Conservation (phyloP, 1,284 basidiomycete genomes). For the Cutaneotrichosporon spelunceum region DNA sequence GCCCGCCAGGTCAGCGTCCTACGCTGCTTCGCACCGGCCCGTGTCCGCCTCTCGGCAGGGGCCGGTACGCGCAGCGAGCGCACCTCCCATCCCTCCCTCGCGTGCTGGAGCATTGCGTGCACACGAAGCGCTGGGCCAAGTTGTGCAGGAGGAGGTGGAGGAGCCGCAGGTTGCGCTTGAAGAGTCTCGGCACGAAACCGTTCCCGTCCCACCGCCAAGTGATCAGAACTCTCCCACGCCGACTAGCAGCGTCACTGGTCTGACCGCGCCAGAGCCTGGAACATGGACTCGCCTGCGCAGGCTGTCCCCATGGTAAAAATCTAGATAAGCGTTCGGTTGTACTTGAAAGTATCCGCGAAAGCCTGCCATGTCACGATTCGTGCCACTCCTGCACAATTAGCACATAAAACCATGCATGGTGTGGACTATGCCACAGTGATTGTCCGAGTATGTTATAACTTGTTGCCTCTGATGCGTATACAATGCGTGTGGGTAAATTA, state of each 20-base stretch:
- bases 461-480: not conserved
- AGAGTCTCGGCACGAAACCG: not conserved
- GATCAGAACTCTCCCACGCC: not conserved
- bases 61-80: not conserved
- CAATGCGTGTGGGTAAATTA: not conserved
- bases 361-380: not conserved
- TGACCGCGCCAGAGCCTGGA: no score
- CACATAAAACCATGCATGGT: not conserved
- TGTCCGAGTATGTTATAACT: not conserved
- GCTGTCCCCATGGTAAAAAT: not conserved
- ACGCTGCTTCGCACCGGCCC: not conserved
- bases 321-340: not conserved
- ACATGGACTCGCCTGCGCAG: not conserved
- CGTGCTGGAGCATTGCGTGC: not conserved
- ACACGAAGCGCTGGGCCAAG: not conserved
- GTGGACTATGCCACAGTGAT: not conserved
- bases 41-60: not conserved
- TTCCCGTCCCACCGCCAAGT: no score
- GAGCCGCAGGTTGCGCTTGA: not conserved
- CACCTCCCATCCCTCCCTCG: not conserved
- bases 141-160: not conserved
- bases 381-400: not conserved
- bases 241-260: no score
- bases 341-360: not conserved
- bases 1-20: not conserved